phyloP scores from a whole-genome alignment of 2,329 filamentous ascomycete species.

The Colletotrichum neosansevieriae region DNA sequence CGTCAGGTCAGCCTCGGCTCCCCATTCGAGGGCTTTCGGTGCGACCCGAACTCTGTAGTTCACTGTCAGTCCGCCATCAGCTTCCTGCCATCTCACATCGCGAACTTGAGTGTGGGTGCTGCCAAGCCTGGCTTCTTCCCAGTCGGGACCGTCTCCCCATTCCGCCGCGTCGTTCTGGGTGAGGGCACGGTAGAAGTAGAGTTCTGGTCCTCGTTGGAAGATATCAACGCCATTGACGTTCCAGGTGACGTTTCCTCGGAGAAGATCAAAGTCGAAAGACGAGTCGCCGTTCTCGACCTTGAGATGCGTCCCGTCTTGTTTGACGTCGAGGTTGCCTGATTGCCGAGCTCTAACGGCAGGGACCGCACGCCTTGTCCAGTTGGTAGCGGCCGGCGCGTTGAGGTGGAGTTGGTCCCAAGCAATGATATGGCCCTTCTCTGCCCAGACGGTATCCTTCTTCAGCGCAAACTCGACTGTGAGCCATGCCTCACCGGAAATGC shows the following conservation, averaged over 20 bases:
- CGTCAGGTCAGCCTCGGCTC: constrained; percentile 47
- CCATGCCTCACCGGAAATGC: constrained; percentile 27
- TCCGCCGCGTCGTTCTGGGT: constrained; percentile 40
- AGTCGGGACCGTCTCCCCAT: constrained; percentile 27
- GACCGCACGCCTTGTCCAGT: not conserved
- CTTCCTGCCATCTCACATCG: constrained; percentile 36
- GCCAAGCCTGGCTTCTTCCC: constrained; percentile 29
- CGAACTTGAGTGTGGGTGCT: constrained; percentile 35
- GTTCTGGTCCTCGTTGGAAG: constrained; percentile 39
- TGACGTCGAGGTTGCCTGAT: not conserved
- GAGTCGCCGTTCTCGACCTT: constrained; percentile 22
- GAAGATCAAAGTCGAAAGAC: constrained; percentile 38
- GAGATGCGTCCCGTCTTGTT: constrained; percentile 13
- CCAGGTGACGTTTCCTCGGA: constrained; percentile 41
- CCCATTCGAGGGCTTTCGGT: constrained; percentile 61
- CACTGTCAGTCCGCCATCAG: constrained; percentile 45
- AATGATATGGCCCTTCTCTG: constrained; percentile 34
- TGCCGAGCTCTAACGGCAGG: not conserved
- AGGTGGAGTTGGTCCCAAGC: constrained; percentile 42
- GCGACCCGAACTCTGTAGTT: constrained; percentile 55
- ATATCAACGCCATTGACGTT: constrained; percentile 28
- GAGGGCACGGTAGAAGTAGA: constrained; percentile 39
- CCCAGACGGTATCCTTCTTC: constrained; percentile 35
- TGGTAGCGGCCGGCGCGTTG: not conserved
- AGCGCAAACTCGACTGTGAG: constrained; percentile 37